phyloP scores from a whole-genome alignment of 2,329 filamentous ascomycete species.

The Epicoccum sorghinum region DNA sequence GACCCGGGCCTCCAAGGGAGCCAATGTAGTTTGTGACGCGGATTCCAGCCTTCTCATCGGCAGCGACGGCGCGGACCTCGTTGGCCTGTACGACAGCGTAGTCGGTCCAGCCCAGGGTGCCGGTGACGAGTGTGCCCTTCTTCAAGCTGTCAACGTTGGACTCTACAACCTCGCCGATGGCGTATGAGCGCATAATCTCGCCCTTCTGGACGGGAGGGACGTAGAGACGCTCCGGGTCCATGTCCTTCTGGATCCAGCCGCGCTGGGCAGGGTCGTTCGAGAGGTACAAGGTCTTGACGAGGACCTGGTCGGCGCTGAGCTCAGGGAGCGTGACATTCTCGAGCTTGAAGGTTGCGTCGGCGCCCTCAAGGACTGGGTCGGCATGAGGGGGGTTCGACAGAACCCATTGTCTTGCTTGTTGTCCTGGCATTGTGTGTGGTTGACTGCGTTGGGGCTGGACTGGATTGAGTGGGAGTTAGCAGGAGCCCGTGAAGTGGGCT shows the following conservation, averaged over 20 bases:
- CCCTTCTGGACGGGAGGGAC: constrained; percentile 52
- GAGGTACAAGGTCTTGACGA: constrained; percentile 55
- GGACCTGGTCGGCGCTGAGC: constrained; percentile 50
- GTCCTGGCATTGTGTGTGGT: constrained; percentile 34
- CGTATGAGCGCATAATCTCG: constrained; percentile 67
- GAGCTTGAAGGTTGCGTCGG: constrained; percentile 50
- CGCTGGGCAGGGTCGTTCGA: constrained; percentile 62
- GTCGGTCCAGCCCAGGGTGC: constrained; percentile 67
- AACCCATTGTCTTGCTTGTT: constrained; percentile 52
- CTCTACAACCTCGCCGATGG: constrained; percentile 65
- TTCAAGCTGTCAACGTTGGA: constrained; percentile 61
- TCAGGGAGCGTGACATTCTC: constrained; percentile 42
- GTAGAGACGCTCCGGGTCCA: constrained; percentile 54
- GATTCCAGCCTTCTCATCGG: constrained; percentile 43
- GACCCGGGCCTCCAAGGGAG: constrained; percentile 57
- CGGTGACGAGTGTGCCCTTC: constrained; percentile 64
- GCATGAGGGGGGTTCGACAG: constrained; percentile 49
- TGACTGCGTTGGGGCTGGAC: background rate
- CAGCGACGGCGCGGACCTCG: constrained; percentile 37
- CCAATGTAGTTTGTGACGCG: constrained; percentile 55
- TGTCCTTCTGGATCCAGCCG: constrained; percentile 54
- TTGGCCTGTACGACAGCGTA: constrained; percentile 59
- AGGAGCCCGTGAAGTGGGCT: background rate
- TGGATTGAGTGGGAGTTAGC: background rate
- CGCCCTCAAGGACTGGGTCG: constrained; percentile 45